A percentile compares a stretch with the other conserved stretches of the same genome.
phyloP scores from a whole-genome alignment of 805 yeast species.

The Kodamaea hsintzibuensis region DNA sequence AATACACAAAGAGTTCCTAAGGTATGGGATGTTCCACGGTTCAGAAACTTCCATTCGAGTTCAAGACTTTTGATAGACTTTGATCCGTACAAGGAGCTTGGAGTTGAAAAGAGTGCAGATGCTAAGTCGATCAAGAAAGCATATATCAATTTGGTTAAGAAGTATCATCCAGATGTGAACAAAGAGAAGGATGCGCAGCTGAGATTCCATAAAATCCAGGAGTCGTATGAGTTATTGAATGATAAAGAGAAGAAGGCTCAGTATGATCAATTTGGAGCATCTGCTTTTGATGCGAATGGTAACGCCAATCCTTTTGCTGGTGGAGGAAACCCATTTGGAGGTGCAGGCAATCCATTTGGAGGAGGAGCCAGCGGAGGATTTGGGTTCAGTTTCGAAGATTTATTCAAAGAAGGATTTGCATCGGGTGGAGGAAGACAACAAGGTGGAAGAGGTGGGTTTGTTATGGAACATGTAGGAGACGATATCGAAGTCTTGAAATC shows the following conservation, averaged over 20 bases:
- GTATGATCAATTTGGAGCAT: conserved; percentile 88
- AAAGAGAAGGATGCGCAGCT: conserved; percentile 87
- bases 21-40: background rate
- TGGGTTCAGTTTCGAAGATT: conserved; percentile 48
- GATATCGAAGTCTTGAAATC: conserved; percentile 78
- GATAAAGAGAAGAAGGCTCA: conserved; percentile 84
- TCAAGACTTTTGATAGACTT: conserved; percentile 26
- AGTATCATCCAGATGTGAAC: conserved; percentile 95
- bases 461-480: conserved; percentile 85
- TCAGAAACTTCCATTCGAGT: conserved; percentile 4
- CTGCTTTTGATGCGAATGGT: conserved; percentile 71
- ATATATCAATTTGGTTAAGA: conserved; percentile 88
- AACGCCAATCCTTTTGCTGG: conserved; percentile 51
- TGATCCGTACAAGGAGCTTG: conserved; percentile 86
- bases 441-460: conserved; percentile 47
- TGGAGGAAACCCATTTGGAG: conserved; percentile 32
- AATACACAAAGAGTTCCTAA: background rate
- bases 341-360: conserved; percentile 48
- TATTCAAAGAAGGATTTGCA: conserved; percentile 52
- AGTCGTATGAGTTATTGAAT: conserved; percentile 87
- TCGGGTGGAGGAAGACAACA: conserved; percentile 36
- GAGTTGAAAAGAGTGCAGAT: conserved; percentile 70
- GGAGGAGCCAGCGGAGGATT: conserved; percentile 48
- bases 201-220: conserved; percentile 89
- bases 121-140: conserved; percentile 91